Evolutionary conservation across 1,284 basidiomycete genomes (phyloP).

Genomic region (Microbotryum violaceum): DNA sequence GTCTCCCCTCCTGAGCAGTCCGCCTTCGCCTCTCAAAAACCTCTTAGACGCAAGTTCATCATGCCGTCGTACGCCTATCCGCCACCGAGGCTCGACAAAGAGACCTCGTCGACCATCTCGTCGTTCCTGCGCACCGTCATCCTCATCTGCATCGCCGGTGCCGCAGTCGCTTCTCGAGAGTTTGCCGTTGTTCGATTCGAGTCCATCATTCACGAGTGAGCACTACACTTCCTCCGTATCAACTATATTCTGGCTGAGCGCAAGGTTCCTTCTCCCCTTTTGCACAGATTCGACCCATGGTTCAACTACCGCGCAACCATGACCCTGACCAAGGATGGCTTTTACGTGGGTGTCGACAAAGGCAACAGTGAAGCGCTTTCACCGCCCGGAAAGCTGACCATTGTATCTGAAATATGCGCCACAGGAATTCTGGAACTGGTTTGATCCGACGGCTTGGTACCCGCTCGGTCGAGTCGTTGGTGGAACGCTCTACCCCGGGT

Average conservation of each 20-base stretch:
- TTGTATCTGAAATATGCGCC: conserved; percentile 17
- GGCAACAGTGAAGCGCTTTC: not conserved
- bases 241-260: not conserved
- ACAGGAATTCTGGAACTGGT: conserved; percentile 99
- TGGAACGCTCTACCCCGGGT: conserved; percentile 93
- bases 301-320: conserved; percentile 74
- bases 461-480: conserved; percentile 96
- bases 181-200: conserved; percentile 98
- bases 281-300: conserved; percentile 65
- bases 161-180: conserved; percentile 88
- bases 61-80: conserved; percentile 31
- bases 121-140: conserved; percentile 79
- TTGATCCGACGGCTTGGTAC: conserved; percentile 87
- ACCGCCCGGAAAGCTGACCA: not conserved
- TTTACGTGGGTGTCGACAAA: conserved; percentile 60
- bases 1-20: too few species aligned
- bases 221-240: not conserved
- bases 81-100: conserved; percentile 12
- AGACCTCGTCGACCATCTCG: conserved; percentile 50
- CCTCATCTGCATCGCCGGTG: conserved; percentile 76
- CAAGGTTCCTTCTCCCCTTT: not conserved
- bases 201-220: conserved; percentile 91
- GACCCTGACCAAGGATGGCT: conserved; percentile 81
- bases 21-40: too few species aligned
- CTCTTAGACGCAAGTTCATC: not conserved